These are phyloP conservation scores for Mycosphaerelloides madeirae DNA, from an alignment of 2,329 filamentous ascomycete genomes.

Conservation along the genomic window DNA sequence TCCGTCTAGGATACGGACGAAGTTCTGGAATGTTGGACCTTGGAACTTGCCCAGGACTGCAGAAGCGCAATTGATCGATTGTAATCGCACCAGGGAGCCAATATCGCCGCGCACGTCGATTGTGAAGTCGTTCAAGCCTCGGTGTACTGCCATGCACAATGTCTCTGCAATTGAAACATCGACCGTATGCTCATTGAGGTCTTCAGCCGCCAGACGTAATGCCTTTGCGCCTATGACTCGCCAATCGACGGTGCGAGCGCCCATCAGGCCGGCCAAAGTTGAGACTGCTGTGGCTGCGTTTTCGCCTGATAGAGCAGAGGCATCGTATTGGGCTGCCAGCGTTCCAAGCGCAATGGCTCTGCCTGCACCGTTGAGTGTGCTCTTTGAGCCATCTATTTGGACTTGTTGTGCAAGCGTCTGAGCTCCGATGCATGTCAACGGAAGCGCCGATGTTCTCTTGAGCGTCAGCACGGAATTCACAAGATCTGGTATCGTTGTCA, in stretches of 20 bases:
- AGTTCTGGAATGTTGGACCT: constrained; percentile 2
- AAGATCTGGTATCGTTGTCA: constrained; percentile 22
- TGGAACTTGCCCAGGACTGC: constrained; percentile 8
- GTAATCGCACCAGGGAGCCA: constrained; percentile 76
- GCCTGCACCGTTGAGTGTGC: constrained; percentile 38
- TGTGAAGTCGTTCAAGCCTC: constrained; percentile 78
- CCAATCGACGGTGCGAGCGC: constrained; percentile 39
- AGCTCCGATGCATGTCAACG: constrained; percentile 21
- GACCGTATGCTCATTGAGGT: constrained; percentile 2
- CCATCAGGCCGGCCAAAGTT: constrained; percentile 29
- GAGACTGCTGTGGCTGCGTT: constrained; percentile 27
- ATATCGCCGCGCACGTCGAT: constrained; percentile 85
- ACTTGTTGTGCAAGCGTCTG: constrained; percentile 19
- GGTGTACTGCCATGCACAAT: constrained; percentile 27
- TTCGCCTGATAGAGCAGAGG: constrained; percentile 14
- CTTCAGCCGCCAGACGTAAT: constrained; percentile 26
- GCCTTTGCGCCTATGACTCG: constrained; percentile 41
- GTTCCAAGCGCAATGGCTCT: constrained; percentile 44
- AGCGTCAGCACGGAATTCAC: constrained; percentile 14
- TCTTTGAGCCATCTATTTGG: constrained; percentile 34
- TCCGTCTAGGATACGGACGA: constrained; percentile 14
- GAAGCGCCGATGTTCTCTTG: constrained; percentile 6
- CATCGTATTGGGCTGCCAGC: constrained; percentile 16
- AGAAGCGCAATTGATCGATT: constrained; percentile 64
- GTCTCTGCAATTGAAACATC: constrained; percentile 5